phyloP scores from a whole-genome alignment of 2,329 filamentous ascomycete genomes.

The Phaeosphaeria sp. region DNA sequence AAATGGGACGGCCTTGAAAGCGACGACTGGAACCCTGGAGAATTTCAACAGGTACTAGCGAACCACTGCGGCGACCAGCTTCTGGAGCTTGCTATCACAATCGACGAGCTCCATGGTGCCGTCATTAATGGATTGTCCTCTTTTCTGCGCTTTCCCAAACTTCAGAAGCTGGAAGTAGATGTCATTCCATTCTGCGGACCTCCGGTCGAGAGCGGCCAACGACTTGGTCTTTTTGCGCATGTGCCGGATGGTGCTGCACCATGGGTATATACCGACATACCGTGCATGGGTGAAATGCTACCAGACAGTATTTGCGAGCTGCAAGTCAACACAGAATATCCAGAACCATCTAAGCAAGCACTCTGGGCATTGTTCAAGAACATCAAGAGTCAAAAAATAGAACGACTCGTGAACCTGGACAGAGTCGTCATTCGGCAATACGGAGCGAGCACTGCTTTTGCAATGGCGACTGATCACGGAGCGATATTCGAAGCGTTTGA shows the following conservation, averaged over 20 bases:
- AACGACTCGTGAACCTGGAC: conserved; percentile 26
- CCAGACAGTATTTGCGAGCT: conserved; percentile 35
- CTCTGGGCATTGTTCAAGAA: conserved; percentile 39
- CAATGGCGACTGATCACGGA: conserved; percentile 20
- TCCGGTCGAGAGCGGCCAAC: conserved; percentile 42
- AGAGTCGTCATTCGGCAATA: conserved; percentile 36
- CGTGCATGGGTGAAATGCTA: conserved; percentile 44
- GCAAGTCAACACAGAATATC: conserved; percentile 40
- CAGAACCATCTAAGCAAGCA: conserved; percentile 25
- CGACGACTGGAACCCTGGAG: conserved; percentile 45
- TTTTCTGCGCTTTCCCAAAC: conserved; percentile 30
- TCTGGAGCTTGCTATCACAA: conserved; percentile 38
- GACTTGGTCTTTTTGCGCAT: conserved; percentile 22
- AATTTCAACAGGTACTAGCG: conserved; percentile 34
- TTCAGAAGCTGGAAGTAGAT: conserved; percentile 39
- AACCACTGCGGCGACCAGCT: conserved; percentile 31
- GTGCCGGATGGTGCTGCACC: conserved; percentile 25
- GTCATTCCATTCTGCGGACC: conserved; percentile 41
- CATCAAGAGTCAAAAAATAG: conserved; percentile 26
- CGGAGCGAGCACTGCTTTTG: conserved; percentile 17
- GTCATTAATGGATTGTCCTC: conserved; percentile 42
- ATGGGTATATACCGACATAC: conserved; percentile 41
- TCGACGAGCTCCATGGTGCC: conserved; percentile 39
- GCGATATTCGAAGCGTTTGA: conserved; percentile 33
- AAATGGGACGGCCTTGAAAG: conserved; percentile 40